Conservation (phyloP, 345 rosid genomes). For the Salix udensis region DNA sequence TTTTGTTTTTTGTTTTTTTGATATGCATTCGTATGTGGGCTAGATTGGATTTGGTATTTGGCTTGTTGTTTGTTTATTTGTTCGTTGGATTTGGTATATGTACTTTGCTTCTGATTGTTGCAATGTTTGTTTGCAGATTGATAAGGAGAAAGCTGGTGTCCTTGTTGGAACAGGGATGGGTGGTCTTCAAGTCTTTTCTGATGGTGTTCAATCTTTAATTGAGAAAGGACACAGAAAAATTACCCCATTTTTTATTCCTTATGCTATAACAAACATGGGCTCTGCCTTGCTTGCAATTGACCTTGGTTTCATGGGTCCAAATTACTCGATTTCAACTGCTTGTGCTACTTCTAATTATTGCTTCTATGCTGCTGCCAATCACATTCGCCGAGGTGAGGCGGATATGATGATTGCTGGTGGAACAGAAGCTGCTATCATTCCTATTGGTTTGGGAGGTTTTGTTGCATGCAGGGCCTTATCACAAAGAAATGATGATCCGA, state of each 20-base stretch:
- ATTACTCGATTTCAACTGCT: slow-evolving; percentile 95
- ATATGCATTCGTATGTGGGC: neutral
- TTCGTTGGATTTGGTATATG: neutral
- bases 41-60: neutral
- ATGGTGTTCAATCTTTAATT: slow-evolving; percentile 74
- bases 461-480: slow-evolving; percentile 97
- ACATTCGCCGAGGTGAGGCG: slow-evolving; percentile 98
- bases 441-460: slow-evolving; percentile 95
- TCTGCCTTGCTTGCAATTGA: slow-evolving; percentile 93
- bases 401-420: slow-evolving; percentile 99
- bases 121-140: slow-evolving; percentile 48
- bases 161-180: slow-evolving; percentile 99
- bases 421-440: slow-evolving; percentile 96
- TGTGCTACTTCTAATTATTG: slow-evolving; percentile 97
- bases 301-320: slow-evolving; percentile 98
- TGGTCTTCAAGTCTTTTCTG: slow-evolving; percentile 80
- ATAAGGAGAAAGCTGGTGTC: slow-evolving; percentile 79
- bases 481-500: slow-evolving; percentile 96
- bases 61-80: neutral
- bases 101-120: neutral
- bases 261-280: slow-evolving; percentile 90
- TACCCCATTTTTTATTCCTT: slow-evolving; percentile 88
- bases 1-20: neutral
- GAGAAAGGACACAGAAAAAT: slow-evolving; percentile 88
- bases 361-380: slow-evolving; percentile 97